These are phyloP conservation scores for Gnaphalium uliginosum DNA, from an alignment of 129 eudicot genomes.

Conservation along the genomic window DNA sequence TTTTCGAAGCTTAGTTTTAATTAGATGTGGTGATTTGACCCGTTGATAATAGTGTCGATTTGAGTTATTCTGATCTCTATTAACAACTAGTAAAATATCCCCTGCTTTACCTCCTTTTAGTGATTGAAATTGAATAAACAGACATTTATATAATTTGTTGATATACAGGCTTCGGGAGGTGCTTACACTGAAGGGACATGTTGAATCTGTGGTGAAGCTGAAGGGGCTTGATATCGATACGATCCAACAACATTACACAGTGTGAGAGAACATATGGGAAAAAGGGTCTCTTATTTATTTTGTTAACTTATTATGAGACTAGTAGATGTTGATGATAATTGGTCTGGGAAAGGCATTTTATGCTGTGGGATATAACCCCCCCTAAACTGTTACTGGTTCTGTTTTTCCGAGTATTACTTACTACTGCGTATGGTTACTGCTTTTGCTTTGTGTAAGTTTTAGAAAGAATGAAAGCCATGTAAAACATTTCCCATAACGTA, in stretches of 20 bases:
- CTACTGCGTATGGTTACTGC: conserved; percentile 23
- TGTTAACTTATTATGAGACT: conserved; percentile 32
- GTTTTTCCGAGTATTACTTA: conserved; percentile 32
- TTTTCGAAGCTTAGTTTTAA: not conserved
- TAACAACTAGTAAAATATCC: too few relatives aligned
- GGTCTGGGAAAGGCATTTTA: conserved; percentile 23
- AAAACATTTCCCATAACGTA: conserved; percentile 27
- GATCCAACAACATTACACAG: conserved; percentile 91
- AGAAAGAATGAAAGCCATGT: conserved; percentile 32
- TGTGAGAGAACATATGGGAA: conserved; percentile 36
- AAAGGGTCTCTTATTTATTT: conserved; percentile 4
- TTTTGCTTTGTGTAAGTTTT: conserved; percentile 25
- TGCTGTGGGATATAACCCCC: conserved; percentile 36
- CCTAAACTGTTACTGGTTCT: conserved; percentile 33
- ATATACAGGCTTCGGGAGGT: conserved; percentile 77
- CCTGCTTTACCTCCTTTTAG: not conserved
- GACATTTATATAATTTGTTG: not conserved
- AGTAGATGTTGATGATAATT: conserved; percentile 39
- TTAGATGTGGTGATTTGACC: too few relatives aligned
- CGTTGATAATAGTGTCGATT: too few relatives aligned
- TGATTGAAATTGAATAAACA: not conserved
- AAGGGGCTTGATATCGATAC: conserved; percentile 90
- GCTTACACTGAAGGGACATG: conserved; percentile 92
- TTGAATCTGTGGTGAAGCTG: conserved; percentile 93
- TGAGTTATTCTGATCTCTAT: too few relatives aligned